These are phyloP conservation scores for Fomitopsis pinicola DNA, from an alignment of 1,284 basidiomycete genomes.

Conservation along the genomic window DNA sequence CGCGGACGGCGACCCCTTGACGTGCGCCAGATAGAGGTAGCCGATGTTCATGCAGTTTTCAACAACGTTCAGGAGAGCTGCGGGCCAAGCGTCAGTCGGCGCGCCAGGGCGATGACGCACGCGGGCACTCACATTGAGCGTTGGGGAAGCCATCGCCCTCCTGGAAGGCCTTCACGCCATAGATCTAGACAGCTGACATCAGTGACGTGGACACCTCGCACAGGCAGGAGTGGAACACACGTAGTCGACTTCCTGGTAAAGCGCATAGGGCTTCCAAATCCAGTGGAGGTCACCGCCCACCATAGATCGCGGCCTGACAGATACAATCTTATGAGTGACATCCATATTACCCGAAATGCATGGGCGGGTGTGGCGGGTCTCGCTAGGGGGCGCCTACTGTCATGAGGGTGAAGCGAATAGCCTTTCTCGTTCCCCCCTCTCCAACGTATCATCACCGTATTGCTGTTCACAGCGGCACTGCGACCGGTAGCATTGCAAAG, in stretches of 20 bases:
- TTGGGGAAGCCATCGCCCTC: slow-evolving; percentile 78
- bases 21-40: slow-evolving; percentile 75
- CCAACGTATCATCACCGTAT: no score
- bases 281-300: slow-evolving; percentile 82
- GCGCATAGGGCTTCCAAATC: slow-evolving; percentile 81
- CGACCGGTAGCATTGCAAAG: no score
- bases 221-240: slow-evolving; percentile 28
- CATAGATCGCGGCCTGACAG: slow-evolving; percentile 54
- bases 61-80: slow-evolving; percentile 79
- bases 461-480: no score
- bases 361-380: neutral
- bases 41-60: slow-evolving; percentile 74
- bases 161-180: slow-evolving; percentile 64
- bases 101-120: slow-evolving; percentile 1
- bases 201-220: neutral
- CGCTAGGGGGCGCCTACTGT: no score
- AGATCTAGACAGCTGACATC: slow-evolving; percentile 44
- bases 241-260: slow-evolving; percentile 73
- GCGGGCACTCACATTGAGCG: slow-evolving; percentile 68
- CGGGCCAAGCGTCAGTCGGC: slow-evolving; percentile 2
- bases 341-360: neutral
- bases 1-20: slow-evolving; percentile 53
- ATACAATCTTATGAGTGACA: neutral
- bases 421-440: no score
- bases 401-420: no score